Percentiles rank a stretch among this genome's conserved stretches.
These are phyloP conservation scores for Malbranchea cinnamomea DNA, from an alignment of 2,329 filamentous ascomycete genomes.

Conservation along the genomic window DNA sequence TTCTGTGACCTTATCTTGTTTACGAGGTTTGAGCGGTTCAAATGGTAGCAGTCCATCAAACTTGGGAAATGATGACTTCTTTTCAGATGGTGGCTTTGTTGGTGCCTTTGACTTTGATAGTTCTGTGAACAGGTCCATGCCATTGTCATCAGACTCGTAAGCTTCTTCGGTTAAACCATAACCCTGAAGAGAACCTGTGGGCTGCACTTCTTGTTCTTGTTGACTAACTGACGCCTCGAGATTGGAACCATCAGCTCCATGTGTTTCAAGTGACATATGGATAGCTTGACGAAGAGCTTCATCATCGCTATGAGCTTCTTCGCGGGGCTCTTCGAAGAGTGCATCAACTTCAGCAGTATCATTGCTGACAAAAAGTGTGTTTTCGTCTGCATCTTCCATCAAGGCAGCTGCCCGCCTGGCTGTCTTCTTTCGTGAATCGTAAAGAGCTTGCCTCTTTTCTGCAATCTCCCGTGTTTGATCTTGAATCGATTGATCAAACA, in stretches of 20 bases:
- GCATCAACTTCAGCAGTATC: slow-evolving; percentile 34
- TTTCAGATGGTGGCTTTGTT: slow-evolving; percentile 33
- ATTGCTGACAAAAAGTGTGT: slow-evolving; percentile 42
- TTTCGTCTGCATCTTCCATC: slow-evolving; percentile 24
- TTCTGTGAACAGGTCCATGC: slow-evolving; percentile 60
- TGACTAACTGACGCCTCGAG: slow-evolving; percentile 14
- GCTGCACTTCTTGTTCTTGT: not conserved
- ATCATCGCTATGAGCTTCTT: slow-evolving; percentile 38
- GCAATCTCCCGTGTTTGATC: slow-evolving; percentile 19
- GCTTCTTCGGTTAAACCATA: no score
- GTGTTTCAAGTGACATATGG: slow-evolving; percentile 56
- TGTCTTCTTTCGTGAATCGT: slow-evolving; percentile 25
- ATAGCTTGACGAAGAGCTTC: slow-evolving; percentile 71
- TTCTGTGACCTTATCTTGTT: slow-evolving; percentile 14
- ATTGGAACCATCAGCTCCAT: slow-evolving; percentile 23
- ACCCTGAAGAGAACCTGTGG: not conserved
- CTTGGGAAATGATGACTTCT: slow-evolving; percentile 32
- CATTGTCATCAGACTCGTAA: slow-evolving; percentile 45
- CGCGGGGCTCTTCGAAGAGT: slow-evolving; percentile 39
- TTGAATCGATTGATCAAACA: slow-evolving; percentile 22
- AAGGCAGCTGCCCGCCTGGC: slow-evolving; percentile 4
- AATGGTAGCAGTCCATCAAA: slow-evolving; percentile 81
- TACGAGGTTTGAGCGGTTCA: slow-evolving; percentile 60
- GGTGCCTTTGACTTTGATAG: slow-evolving; percentile 58
- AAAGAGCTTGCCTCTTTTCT: slow-evolving; percentile 33